These are phyloP conservation scores for Lolium multiflorum DNA, from an alignment of 176 grass and related monocot genomes.

Conservation along the genomic window DNA sequence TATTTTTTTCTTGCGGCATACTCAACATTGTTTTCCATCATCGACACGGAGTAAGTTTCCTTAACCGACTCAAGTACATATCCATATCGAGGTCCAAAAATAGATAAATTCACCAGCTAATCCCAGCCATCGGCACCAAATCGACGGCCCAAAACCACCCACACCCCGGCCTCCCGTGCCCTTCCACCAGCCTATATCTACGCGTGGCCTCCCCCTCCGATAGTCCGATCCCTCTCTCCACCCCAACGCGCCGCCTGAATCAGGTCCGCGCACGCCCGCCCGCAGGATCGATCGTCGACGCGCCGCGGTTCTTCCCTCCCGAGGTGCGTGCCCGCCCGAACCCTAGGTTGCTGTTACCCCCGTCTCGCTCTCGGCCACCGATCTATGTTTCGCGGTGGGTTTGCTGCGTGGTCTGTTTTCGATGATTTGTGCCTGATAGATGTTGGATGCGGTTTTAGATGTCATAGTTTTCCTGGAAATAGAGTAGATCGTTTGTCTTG, in stretches of 20 bases:
- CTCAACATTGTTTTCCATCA: background rate
- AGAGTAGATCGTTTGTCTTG: background rate
- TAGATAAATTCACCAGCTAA: background rate
- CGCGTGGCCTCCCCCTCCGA: background rate
- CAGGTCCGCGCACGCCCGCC: background rate
- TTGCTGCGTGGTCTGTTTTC: background rate
- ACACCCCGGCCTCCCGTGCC: background rate
- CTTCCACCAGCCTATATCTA: background rate
- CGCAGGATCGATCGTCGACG: background rate
- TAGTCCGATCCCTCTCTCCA: background rate
- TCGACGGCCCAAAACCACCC: background rate
- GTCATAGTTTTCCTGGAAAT: too few relatives aligned
- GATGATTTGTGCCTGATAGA: background rate
- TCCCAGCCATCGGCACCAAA: background rate
- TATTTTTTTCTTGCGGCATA: background rate
- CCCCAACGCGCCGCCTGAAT: background rate
- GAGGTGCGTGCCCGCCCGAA: slow-evolving; percentile 12
- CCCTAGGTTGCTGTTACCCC: background rate
- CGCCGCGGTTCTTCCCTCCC: background rate
- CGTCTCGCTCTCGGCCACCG: background rate
- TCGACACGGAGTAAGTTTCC: background rate
- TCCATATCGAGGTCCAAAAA: background rate
- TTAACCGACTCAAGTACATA: background rate
- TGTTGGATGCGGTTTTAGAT: background rate
- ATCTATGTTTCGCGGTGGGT: background rate